Evolutionary conservation across 306 rosid species (phyloP).

Genomic region (Crotalaria pallida): DNA sequence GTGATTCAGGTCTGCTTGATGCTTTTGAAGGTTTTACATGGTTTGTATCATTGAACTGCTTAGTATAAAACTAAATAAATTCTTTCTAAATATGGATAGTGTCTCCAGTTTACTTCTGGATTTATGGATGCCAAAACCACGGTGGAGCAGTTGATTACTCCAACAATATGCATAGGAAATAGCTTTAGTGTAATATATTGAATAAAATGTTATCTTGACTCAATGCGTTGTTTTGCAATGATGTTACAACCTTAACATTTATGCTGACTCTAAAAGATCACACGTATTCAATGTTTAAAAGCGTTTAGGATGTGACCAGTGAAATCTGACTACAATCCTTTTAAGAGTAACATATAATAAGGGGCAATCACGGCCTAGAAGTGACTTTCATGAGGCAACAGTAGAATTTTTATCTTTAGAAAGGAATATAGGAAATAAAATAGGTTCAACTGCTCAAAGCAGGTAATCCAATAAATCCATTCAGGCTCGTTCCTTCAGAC

Average conservation of each 20-base stretch:
- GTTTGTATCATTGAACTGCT: background rate
- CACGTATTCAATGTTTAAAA: background rate
- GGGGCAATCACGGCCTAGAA: background rate
- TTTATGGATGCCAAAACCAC: slow-evolving; percentile 2
- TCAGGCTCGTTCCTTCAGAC: background rate
- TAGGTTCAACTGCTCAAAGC: background rate
- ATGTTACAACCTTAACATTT: background rate
- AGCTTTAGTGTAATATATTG: background rate
- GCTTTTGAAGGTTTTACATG: background rate
- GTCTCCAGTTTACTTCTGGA: slow-evolving; percentile 10
- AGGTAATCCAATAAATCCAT: background rate
- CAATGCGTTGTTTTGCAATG: background rate
- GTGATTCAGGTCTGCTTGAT: background rate
- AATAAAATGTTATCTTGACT: background rate
- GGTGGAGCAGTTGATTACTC: slow-evolving; percentile 14
- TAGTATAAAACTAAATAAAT: background rate
- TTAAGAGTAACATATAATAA: background rate
- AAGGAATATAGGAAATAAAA: background rate
- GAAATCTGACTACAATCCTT: background rate
- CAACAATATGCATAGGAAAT: slow-evolving; percentile 8
- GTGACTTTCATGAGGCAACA: background rate
- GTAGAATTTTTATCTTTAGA: background rate
- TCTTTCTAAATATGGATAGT: slow-evolving; percentile 15
- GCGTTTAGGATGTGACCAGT: background rate
- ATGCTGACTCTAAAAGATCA: background rate